Conservation (phyloP, 164 flowering plant species). For the Liriodendron chinense region DNA sequence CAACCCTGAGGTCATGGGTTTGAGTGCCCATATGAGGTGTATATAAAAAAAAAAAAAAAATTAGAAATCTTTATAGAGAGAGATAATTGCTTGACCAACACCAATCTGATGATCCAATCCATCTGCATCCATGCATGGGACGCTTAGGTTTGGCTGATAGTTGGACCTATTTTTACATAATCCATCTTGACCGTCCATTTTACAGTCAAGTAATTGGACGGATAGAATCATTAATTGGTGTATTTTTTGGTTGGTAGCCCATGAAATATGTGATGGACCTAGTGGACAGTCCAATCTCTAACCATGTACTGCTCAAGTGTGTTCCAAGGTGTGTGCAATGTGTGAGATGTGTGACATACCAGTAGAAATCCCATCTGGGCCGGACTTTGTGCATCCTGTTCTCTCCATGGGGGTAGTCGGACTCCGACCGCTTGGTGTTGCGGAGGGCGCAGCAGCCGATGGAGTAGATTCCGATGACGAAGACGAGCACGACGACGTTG, state of each 20-base stretch:
- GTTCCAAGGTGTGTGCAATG: neutral
- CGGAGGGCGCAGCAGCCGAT: slow-evolving; percentile 86
- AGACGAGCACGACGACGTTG: slow-evolving; percentile 59
- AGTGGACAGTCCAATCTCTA: neutral
- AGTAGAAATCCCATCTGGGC: slow-evolving; percentile 92
- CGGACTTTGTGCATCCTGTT: slow-evolving; percentile 75
- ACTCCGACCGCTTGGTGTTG: slow-evolving; percentile 59
- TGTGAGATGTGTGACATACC: slow-evolving; percentile 34
- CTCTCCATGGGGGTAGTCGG: slow-evolving; percentile 63
- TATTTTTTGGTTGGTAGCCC: too few relatives aligned
- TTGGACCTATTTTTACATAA: neutral
- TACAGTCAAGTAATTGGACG: neutral
- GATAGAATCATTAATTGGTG: neutral
- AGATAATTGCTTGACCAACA: too few relatives aligned
- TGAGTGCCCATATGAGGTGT: too few relatives aligned
- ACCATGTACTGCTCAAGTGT: neutral
- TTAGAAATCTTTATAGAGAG: too few relatives aligned
- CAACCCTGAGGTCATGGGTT: too few relatives aligned
- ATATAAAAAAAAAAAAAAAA: too few relatives aligned
- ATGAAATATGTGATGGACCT: too few relatives aligned
- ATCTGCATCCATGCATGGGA: too few relatives aligned
- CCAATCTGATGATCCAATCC: too few relatives aligned
- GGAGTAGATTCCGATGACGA: slow-evolving; percentile 73
- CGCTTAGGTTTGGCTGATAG: neutral
- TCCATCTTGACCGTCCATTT: neutral